These are phyloP conservation scores for Jaltomata sinuosa DNA, from an alignment of 257 asterid genomes.

Conservation along the genomic window DNA sequence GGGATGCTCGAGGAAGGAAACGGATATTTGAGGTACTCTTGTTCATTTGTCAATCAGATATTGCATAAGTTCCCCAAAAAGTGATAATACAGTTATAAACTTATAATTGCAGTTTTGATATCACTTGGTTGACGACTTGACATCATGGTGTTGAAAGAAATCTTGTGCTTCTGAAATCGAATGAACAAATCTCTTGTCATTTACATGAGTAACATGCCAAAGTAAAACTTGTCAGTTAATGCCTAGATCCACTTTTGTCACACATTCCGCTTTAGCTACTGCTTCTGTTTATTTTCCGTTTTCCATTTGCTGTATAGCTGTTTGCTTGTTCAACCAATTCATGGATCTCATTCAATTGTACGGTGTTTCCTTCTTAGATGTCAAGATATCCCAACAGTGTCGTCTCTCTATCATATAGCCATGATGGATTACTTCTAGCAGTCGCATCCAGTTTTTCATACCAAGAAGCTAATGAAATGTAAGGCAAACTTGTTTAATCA, in stretches of 20 bases:
- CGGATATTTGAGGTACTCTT: slow-evolving; percentile 55
- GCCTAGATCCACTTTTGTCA: neutral
- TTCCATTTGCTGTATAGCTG: neutral
- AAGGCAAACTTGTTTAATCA: neutral
- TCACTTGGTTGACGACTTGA: neutral
- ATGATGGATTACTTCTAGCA: slow-evolving; percentile 57
- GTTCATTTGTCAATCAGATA: neutral
- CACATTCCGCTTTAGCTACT: neutral
- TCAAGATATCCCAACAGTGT: slow-evolving; percentile 50
- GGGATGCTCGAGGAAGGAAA: slow-evolving; percentile 70
- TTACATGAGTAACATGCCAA: neutral
- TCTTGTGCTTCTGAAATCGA: neutral
- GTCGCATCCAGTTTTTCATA: slow-evolving; percentile 67
- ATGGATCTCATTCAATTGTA: slow-evolving; percentile 1
- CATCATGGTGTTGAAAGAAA: neutral
- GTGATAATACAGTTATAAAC: neutral
- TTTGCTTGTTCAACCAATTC: neutral
- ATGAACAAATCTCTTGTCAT: neutral
- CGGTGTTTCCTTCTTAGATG: slow-evolving; percentile 26
- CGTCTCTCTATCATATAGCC: slow-evolving; percentile 73
- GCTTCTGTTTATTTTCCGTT: neutral
- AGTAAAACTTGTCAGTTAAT: neutral
- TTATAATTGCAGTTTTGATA: neutral
- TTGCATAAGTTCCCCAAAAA: neutral
- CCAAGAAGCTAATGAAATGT: slow-evolving; percentile 81